Conservation (phyloP, 306 rosid genomes). For the Sophora flavescens region DNA sequence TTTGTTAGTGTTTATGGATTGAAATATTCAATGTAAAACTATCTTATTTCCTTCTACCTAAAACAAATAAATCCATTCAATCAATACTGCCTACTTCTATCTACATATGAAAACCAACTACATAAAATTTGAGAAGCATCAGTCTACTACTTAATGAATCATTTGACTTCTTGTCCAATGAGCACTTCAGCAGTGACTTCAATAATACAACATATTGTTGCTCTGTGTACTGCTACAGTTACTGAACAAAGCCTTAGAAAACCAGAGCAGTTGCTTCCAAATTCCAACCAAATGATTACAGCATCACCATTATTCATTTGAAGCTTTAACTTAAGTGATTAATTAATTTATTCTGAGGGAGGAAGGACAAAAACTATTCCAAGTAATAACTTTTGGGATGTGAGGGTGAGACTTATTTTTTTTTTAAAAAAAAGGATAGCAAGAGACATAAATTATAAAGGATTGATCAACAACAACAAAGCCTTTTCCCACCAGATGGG, state of each 20-base stretch:
- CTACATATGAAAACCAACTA: conserved; percentile 3
- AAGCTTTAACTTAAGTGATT: not conserved
- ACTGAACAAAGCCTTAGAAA: conserved; percentile 28
- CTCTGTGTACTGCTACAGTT: not conserved
- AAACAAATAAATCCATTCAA: conserved; percentile 32
- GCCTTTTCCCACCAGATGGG: not conserved
- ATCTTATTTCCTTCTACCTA: conserved; percentile 15
- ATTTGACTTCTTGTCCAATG: not conserved
- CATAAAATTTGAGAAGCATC: not conserved
- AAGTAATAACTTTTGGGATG: conserved; percentile 21
- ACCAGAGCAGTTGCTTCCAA: conserved; percentile 6
- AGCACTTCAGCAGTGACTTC: not conserved
- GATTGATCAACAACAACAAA: not conserved
- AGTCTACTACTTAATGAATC: not conserved
- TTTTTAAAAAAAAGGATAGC: not conserved
- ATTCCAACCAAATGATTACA: conserved; percentile 18
- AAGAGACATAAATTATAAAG: not conserved
- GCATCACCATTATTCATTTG: not conserved
- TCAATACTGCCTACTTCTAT: conserved; percentile 2
- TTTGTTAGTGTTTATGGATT: conserved; percentile 20
- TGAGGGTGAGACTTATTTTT: not conserved
- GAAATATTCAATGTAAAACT: conserved; percentile 8
- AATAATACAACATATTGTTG: conserved; percentile 11
- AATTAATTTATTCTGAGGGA: not conserved
- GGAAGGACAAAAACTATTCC: conserved; percentile 24